Percentiles rank a stretch among this genome's conserved stretches.
Conservation (phyloP, 1,139 yeast species). For the Magnusiomyces suaveolens region DNA sequence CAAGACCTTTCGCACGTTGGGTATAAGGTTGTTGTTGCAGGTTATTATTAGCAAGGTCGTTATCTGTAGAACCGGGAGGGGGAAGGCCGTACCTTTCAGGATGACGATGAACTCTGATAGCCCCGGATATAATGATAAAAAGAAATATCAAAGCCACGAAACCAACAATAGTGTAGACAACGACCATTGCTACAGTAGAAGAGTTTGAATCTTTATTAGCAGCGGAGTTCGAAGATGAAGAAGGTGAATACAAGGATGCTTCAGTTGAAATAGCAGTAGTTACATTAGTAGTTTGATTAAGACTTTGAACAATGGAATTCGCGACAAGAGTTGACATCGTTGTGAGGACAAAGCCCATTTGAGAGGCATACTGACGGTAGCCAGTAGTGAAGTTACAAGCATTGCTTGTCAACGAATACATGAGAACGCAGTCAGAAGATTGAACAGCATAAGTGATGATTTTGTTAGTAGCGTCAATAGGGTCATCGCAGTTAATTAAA, state of each 20-base stretch:
- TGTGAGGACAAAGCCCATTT: slow-evolving; percentile 29
- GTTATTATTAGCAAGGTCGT: not conserved
- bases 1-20: slow-evolving; percentile 29
- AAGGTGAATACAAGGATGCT: too few relatives aligned
- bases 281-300: slow-evolving; percentile 15
- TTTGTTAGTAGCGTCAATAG: slow-evolving; percentile 19
- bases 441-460: slow-evolving; percentile 20
- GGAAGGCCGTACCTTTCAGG: slow-evolving; percentile 31
- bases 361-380: slow-evolving; percentile 20
- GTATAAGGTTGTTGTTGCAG: slow-evolving; percentile 15
- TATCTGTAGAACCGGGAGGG: slow-evolving; percentile 14
- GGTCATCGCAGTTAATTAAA: slow-evolving; percentile 27
- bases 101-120: slow-evolving; percentile 30
- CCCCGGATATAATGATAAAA: slow-evolving; percentile 30
- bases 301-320: slow-evolving; percentile 19
- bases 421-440: slow-evolving; percentile 26
- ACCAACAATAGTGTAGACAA: slow-evolving; percentile 28
- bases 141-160: slow-evolving; percentile 28
- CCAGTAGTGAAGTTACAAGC: slow-evolving; percentile 24
- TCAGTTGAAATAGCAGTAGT: slow-evolving; percentile 19
- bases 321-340: slow-evolving; percentile 22
- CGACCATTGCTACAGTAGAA: slow-evolving; percentile 26
- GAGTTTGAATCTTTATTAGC: slow-evolving; percentile 14
- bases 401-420: slow-evolving; percentile 23
- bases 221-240: slow-evolving; percentile 9